Evolutionary conservation across 495 filamentous ascomycete genomes (phyloP).

Genomic region (Xylaria venustula): DNA sequence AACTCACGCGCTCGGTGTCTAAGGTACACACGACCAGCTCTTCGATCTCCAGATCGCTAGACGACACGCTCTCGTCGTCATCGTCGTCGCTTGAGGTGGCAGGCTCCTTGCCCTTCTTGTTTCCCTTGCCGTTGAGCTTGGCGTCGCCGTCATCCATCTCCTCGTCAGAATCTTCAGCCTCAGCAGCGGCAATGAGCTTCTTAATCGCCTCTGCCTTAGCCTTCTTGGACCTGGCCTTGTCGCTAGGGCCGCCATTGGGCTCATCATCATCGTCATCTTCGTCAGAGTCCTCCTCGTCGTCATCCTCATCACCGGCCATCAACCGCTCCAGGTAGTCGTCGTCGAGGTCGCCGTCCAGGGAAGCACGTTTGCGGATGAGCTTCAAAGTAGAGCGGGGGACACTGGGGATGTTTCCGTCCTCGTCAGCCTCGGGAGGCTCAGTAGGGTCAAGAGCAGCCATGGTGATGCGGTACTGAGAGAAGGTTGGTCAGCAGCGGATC

Average conservation of each 20-base stretch:
- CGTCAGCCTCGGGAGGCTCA: constrained; percentile 65
- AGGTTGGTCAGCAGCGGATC: constrained; percentile 18
- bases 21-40: constrained; percentile 93
- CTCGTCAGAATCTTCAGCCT: constrained; percentile 52
- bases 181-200: constrained; percentile 68
- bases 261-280: constrained; percentile 62
- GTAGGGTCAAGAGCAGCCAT: constrained; percentile 98
- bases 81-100: constrained; percentile 64
- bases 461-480: constrained; percentile 82
- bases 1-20: constrained; percentile 63
- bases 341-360: constrained; percentile 58
- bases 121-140: constrained; percentile 53
- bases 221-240: constrained; percentile 83
- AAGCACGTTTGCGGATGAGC: constrained; percentile 67
- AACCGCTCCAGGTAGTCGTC: constrained; percentile 57
- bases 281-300: constrained; percentile 62
- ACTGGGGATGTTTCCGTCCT: constrained; percentile 57
- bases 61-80: constrained; percentile 62
- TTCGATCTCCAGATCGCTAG: constrained; percentile 52
- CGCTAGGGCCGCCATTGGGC: constrained; percentile 83
- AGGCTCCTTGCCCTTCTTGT: constrained; percentile 80
- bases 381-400: constrained; percentile 81
- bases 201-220: constrained; percentile 68
- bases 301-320: constrained; percentile 51
- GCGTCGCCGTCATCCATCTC: constrained; percentile 61